Evolutionary conservation across 495 filamentous ascomycete genomes (phyloP), one percentile per base, ranked within the genome.

Genomic region (Pyrenopolyporus hunteri): DNA sequence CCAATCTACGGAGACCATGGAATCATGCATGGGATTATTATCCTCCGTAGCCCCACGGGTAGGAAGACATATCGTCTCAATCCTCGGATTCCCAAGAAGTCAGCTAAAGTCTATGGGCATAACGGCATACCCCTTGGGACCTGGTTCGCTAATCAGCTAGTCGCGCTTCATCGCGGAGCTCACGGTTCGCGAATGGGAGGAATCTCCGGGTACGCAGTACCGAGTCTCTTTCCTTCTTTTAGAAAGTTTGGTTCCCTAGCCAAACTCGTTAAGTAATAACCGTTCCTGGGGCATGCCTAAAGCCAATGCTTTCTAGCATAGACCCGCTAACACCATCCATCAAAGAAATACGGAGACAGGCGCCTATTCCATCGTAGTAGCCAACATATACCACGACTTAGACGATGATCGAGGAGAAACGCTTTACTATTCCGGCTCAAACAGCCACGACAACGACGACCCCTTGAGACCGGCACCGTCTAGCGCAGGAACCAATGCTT

Each of bases 71-170:
- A 74, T 22, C 51, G 23, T 0, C 48, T 79, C 1, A 67, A 81
- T 46, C 68, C 58, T 1, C 26, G 26, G 0, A 72, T 72, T 17
- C 47, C 51, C 0, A 16, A 54, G 16, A 39, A 53, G 29, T 51
- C 64, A 28, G 54, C 72, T 1, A 73, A 74, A 4, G 70, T 78
- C 0, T 76, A 75, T 44, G 83, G 83, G 0, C 63, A 78, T 32
- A 84, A 84, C 47, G 64, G 66, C 3, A 60, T 82, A 7, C 9
- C 3, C 0, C 63, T 81, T 0, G 82, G 83, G 9, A 63, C 68
- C 29, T 85, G 83, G 82, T 85, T 73, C 67, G 79, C 82, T 0
- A 63, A 71, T 4, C 78, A 80, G n/a, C 64, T 73, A 3, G 74
- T 71, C 3, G 80, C 83, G 0, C 66, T 80, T 7, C 73, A 73